Evolutionary conservation across 176 grass and related monocot species (phyloP).

Genomic region (Carex pumila): DNA sequence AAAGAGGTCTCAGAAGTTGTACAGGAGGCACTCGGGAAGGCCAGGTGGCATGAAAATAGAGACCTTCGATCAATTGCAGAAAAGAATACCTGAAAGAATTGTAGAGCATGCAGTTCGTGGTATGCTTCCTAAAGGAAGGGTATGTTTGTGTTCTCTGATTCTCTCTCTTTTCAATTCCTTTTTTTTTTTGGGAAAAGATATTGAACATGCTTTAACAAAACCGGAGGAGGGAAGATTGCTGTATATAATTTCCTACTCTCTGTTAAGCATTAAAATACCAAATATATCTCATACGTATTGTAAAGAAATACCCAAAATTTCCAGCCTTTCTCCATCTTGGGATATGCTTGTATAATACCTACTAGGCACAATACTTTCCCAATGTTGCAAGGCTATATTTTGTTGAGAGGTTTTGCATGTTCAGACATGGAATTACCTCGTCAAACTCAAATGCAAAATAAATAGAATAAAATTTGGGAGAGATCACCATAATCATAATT

Average conservation of each 20-base stretch:
- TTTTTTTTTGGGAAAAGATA: background rate
- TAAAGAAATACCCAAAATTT: background rate
- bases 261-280: background rate
- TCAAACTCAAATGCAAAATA: background rate
- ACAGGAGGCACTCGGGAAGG: conserved; percentile 88
- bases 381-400: too few species aligned
- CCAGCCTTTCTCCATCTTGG: background rate
- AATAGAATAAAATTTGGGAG: background rate
- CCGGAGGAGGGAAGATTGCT: background rate
- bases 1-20: conserved; percentile 86
- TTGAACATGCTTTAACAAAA: background rate
- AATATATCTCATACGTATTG: background rate
- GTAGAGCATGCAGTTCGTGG: conserved; percentile 89
- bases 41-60: conserved; percentile 95
- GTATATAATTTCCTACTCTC: background rate
- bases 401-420: background rate
- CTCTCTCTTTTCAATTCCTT: background rate
- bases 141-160: conserved; percentile 24
- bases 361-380: too few species aligned
- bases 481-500: background rate
- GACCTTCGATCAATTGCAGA: conserved; percentile 97
- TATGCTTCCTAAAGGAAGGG: conserved; percentile 98
- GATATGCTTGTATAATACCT: too few species aligned
- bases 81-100: conserved; percentile 95
- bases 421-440: background rate